Base-by-base conservation (phyloP, 2,329 filamentous ascomycete genomes). In the Cercospora beticola region DNA sequence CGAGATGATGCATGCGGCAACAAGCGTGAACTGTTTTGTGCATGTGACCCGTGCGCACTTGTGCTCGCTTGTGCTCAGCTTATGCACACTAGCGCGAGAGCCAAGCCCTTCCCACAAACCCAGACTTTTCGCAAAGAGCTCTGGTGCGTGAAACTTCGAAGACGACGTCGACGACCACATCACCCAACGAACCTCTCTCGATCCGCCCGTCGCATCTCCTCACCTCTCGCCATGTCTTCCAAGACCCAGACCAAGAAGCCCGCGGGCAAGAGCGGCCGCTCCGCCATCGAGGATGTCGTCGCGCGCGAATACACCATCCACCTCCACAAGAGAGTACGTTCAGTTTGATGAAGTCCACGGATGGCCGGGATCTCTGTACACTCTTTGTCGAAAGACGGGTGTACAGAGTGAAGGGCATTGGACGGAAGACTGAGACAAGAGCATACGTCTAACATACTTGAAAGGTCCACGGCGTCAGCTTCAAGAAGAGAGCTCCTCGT, bases 291-390 rank as follows among this genome's bases (percentile, higher is more conserved):
- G 85, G 94, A 99, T 86, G 96, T 99, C 83, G 94, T 99, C 84
- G 91, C 95, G 81, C 93, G 95, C 89, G 96, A 99, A 89, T 99
- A 99, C 90, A 99, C 95, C 85, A 98, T 99, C 87, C 94, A 99
- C 90, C 87, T 99, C 80, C 95, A 99, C 92, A 98, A 97, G 92
- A 92, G 94, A 86, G 92, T 96, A 94, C 83, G 91, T 84, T 88
- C 87, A 87, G 87, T 89, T 89, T 89, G 82, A 87, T 89, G 87
- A 89, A 89, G 87, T 89, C 87, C 87, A 89, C 82, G 81, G 83
- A 86, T 82, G 86, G 82, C 74, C 83, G 57, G 58, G 28, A 58
- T 16, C 49, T 46, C 21, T 31, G 14, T 49, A 67, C 61, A 65
- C 31, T 49, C 49, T 40, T 61, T 61, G 58, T 66, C 57, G 49